Percentiles rank a stretch among this genome's conserved stretches.
Conservation (phyloP, 306 rosid species). For the Acacia confusa region DNA sequence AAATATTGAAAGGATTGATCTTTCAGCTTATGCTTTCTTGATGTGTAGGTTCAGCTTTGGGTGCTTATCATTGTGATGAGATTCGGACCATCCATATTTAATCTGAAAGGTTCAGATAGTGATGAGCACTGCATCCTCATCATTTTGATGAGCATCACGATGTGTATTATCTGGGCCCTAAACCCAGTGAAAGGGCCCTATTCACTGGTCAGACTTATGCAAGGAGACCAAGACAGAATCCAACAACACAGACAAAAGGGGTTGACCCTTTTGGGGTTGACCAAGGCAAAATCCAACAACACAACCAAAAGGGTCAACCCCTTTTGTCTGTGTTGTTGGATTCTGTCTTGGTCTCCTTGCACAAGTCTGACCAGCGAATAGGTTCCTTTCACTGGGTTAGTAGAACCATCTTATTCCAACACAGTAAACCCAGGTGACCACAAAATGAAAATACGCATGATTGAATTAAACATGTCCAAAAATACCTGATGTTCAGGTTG, state of each 20-base stretch:
- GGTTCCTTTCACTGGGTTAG: too few relatives aligned
- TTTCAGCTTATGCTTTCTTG: not conserved
- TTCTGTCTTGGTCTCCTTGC: too few relatives aligned
- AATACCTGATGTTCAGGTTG: constrained; percentile 91
- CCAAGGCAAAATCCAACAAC: too few relatives aligned
- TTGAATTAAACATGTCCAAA: constrained; percentile 12
- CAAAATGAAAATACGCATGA: not conserved
- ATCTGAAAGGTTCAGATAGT: not conserved
- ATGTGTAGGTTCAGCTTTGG: not conserved
- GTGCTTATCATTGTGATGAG: not conserved
- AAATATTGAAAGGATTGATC: constrained; percentile 14
- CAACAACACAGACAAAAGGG: too few relatives aligned
- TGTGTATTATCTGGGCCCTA: not conserved
- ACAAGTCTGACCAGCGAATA: too few relatives aligned
- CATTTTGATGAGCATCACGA: not conserved
- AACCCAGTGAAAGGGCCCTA: too few relatives aligned
- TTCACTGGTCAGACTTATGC: too few relatives aligned
- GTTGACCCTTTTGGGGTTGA: too few relatives aligned
- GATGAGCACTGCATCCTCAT: not conserved
- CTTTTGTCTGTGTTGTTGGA: too few relatives aligned
- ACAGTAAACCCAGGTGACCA: constrained; percentile 6
- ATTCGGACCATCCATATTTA: not conserved
- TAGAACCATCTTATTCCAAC: constrained; percentile 11
- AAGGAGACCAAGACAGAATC: too few relatives aligned
- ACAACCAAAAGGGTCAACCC: too few relatives aligned